phyloP scores from a whole-genome alignment of 2,329 filamentous ascomycete genomes.

The Apiospora pterosperma region DNA sequence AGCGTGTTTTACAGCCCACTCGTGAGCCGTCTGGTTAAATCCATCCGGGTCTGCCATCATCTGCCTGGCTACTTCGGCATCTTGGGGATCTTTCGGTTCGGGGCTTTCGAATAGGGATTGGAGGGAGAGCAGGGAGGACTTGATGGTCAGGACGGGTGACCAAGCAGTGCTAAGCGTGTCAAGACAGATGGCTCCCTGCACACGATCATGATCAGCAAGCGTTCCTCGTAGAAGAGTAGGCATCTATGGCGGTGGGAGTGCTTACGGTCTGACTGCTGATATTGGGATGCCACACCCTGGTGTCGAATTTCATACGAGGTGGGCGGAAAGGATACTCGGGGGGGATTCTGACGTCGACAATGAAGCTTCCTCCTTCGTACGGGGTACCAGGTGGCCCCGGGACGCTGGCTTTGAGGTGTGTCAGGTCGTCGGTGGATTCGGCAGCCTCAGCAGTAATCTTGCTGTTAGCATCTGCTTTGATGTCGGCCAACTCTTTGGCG shows the following conservation, averaged over 20 bases:
- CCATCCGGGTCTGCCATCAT: constrained; percentile 73
- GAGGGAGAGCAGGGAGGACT: constrained; percentile 87
- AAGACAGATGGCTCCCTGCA: constrained; percentile 89
- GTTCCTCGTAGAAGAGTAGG: background rate
- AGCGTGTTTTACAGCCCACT: constrained; percentile 86
- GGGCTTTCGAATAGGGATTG: constrained; percentile 91
- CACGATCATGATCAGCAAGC: background rate
- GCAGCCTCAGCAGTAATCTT: constrained; percentile 69
- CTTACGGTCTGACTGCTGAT: constrained; percentile 88
- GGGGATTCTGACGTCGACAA: constrained; percentile 83
- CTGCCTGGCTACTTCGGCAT: constrained; percentile 92
- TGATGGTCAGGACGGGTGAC: constrained; percentile 96
- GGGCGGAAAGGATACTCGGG: constrained; percentile 90
- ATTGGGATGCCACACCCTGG: constrained; percentile 96
- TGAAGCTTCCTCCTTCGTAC: constrained; percentile 81
- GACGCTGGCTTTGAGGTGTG: constrained; percentile 80
- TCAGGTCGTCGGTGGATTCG: constrained; percentile 63
- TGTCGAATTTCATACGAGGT: constrained; percentile 86
- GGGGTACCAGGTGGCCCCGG: constrained; percentile 87
- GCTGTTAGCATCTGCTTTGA: constrained; percentile 66
- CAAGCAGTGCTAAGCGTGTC: constrained; percentile 87
- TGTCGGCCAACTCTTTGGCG: constrained; percentile 73
- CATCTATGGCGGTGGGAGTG: constrained; percentile 17
- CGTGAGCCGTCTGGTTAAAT: constrained; percentile 78
- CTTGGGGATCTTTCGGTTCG: constrained; percentile 94